These are phyloP conservation scores for Blastobotrys muscicola DNA, from an alignment of 805 yeast genomes.

Conservation along the genomic window DNA sequence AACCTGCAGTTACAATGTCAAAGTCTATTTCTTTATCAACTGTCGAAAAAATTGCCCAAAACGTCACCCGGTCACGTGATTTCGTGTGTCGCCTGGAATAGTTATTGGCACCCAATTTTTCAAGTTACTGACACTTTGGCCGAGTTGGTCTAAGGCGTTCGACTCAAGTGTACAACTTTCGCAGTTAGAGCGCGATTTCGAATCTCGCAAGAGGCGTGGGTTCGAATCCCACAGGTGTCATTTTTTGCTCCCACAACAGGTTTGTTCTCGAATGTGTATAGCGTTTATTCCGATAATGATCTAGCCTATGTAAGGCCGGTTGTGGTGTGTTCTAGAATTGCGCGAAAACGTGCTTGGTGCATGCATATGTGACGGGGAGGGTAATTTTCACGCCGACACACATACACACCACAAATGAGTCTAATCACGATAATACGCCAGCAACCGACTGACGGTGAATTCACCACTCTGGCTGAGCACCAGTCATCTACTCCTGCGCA, in stretches of 20 bases:
- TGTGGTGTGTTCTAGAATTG: too few species aligned
- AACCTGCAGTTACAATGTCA: too few species aligned
- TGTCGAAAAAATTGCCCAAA: too few species aligned
- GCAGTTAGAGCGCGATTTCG: constrained; percentile 4
- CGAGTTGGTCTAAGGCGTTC: constrained; percentile 6
- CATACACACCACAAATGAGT: neutral
- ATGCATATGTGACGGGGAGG: too few species aligned
- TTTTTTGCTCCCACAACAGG: constrained; percentile 1
- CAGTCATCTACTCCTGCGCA: constrained; percentile 26
- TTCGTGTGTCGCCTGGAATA: too few species aligned
- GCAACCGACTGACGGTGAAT: constrained; percentile 13
- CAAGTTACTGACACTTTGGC: constrained; percentile 2
- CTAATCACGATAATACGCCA: neutral
- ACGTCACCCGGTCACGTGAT: too few species aligned
- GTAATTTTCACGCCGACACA: too few species aligned
- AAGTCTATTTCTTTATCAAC: too few species aligned
- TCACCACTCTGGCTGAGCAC: constrained; percentile 21
- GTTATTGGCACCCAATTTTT: neutral
- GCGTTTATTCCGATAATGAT: too few species aligned
- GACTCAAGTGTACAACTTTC: constrained; percentile 2
- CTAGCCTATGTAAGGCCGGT: too few species aligned
- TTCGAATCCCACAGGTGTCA: constrained; percentile 81
- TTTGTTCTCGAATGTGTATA: too few species aligned
- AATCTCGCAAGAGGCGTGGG: constrained; percentile 80
- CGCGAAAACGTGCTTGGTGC: too few species aligned